Base-by-base conservation (phyloP, 805 yeast species). In the Yamadazyma nakazawae region DNA sequence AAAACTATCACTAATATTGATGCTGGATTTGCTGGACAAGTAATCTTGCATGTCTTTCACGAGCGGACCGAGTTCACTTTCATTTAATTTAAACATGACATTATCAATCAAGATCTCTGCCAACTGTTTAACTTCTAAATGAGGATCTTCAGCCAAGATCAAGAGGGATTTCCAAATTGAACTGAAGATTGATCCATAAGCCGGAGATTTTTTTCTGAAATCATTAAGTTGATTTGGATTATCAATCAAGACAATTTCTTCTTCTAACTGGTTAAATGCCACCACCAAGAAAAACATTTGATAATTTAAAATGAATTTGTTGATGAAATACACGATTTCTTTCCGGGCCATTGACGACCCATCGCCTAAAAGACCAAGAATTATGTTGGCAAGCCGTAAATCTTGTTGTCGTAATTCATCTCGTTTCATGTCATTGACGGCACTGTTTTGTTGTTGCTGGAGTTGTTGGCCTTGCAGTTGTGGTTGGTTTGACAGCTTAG, bases 291-390 rank as follows among this genome's bases (percentile, higher is more conserved):
- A 91, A 58, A 88, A 86, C 48, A 81, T 79, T 19, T 78, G 67
- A 63, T 90, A 85, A 36, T 82, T 81, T 47, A 77, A 66, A 11
- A 90, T 85, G 60, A 88, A 82, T 39, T 82, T 79, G 34, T 94
- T 85, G 45, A 90, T 77, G 57, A 87, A 87, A 21, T 84, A 82
- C 6, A 87, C 80, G 9, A 88, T 78, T 61, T 94, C 98, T 52
- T 89, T 82, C 47, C 99, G 70, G 1, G 94, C 97, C 54, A 92
- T 67, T 0, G 96, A 81, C 0, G 96, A 87, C 0, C 96, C 98
- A 66, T 94, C 98, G 39, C 86, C 84, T 2, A 89, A 76, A 26
- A 88, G 66, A 12, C 80, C 72, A 26, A 91, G 62, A 0, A 89
- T 79, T 0, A 84, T 79, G 49, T 82, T 77, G 1, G 95, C 88